Conservation (phyloP, 805 yeast genomes). For the Blastobotrys mokoenaii region DNA sequence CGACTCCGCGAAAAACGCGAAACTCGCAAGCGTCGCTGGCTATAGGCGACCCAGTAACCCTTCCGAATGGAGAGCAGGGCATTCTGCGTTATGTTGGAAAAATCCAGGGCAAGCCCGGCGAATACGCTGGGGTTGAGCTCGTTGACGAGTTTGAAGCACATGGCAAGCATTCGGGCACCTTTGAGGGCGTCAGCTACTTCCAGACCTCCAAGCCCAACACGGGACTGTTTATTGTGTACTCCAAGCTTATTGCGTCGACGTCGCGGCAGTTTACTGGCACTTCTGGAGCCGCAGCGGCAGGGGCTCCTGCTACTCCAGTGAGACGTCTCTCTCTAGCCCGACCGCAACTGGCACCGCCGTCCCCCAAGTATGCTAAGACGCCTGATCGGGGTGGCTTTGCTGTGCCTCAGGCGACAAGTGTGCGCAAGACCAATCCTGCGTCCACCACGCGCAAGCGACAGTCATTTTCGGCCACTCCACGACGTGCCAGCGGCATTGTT, state of each 20-base stretch:
- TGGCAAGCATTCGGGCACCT: conserved; percentile 86
- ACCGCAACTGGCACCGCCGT: neutral
- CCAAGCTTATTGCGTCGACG: conserved; percentile 21
- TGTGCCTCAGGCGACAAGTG: neutral
- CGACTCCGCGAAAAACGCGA: neutral
- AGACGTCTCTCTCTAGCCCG: neutral
- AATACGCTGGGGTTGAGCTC: conserved; percentile 82
- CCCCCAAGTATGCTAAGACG: neutral
- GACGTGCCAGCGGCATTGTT: neutral
- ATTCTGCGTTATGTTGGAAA: conserved; percentile 62
- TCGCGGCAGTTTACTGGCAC: neutral
- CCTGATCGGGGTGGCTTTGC: neutral
- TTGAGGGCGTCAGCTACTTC: conserved; percentile 63
- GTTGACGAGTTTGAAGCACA: conserved; percentile 50
- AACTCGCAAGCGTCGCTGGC: conserved; percentile 1
- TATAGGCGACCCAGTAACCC: conserved; percentile 29
- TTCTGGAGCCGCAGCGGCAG: conserved; percentile 2
- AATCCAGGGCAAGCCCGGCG: conserved; percentile 63
- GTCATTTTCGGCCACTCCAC: neutral
- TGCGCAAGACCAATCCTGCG: neutral
- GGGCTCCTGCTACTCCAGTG: neutral
- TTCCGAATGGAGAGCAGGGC: conserved; percentile 66
- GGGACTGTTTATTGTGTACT: conserved; percentile 59
- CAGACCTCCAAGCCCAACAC: conserved; percentile 51
- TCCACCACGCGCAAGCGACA: neutral